Evolutionary conservation across 2,329 filamentous ascomycete species (phyloP), one percentile per base, ranked within the genome.

Genomic region (Aureobasidium sp.): DNA sequence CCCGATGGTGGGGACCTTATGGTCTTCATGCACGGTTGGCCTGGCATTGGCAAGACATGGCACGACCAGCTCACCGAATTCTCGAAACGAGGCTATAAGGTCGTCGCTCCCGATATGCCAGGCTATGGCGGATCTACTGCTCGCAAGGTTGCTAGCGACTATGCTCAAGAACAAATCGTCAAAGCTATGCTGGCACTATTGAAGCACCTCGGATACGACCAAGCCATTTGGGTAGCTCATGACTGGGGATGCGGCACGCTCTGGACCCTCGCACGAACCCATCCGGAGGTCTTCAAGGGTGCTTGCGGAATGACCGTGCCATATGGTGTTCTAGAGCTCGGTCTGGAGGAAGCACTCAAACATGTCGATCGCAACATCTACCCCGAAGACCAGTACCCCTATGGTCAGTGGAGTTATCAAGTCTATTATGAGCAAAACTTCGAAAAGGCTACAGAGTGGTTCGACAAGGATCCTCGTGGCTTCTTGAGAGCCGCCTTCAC

Each of bases 211-310:
- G 64, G 71, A 21, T 67, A 77, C 25, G 62, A 69, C 0, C 71
- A 72, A 8, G 78, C 78, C 1, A 67, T 82, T n/a, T 81, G 79
- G 78, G 68, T 79, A 37, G 77, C 72, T 13, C 78, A 80, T 62
- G 77, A 79, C 64, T 79, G 77, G 78, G 73, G 73, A 34, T 70
- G 68, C 21, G 71, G 69, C 11, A 65, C 73, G 3, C 66, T 70
- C 27, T 73, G 67, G 65, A 64, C 66, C 6, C 66, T 73, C 25
- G 70, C 69, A 6, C 66, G 69, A 1, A 68, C 70, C 21, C 66
- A 72, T 32, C 74, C 74, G 0, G 69, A 74, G 29, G 63, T 69
- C 6, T 73, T 70, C 59, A 65, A 70, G 8, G 74, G 65, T 7
- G 65, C 69, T 9, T 68, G 64, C 0, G 63, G 66, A 34, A 63